A percentile compares a stretch with the other conserved stretches of the same genome.
Conservation (phyloP, 495 filamentous ascomycete species). For the Xylaria telfairii region DNA sequence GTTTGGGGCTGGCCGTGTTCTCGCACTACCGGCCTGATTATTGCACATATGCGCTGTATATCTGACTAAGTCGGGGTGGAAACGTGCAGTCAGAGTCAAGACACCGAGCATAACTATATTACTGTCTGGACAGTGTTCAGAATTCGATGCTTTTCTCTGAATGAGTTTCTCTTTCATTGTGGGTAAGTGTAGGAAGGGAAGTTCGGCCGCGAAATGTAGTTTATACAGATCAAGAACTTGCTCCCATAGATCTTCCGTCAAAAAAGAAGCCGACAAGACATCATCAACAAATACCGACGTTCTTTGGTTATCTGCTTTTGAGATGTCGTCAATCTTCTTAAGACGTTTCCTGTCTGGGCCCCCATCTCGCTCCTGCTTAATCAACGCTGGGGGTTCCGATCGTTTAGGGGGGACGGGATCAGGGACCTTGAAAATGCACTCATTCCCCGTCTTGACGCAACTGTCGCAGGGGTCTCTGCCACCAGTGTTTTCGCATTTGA, state of each 20-base stretch:
- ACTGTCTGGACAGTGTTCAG: conserved; percentile 53
- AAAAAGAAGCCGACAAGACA: conserved; percentile 57
- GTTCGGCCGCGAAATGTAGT: conserved; percentile 78
- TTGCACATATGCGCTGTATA: conserved; percentile 58
- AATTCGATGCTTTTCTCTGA: conserved; percentile 45
- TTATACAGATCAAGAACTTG: conserved; percentile 81
- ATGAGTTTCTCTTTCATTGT: conserved; percentile 68
- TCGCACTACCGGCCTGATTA: conserved; percentile 39
- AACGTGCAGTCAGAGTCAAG: conserved; percentile 78
- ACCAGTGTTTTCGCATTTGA: conserved; percentile 82
- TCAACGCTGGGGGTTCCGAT: conserved; percentile 53
- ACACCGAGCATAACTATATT: conserved; percentile 79
- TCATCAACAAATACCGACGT: conserved; percentile 49
- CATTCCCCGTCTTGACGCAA: conserved; percentile 75
- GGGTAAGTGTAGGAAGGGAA: conserved; percentile 82
- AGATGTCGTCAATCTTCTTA: conserved; percentile 59
- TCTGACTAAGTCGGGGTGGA: conserved; percentile 71
- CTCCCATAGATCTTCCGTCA: conserved; percentile 74
- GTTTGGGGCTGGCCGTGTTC: conserved; percentile 40
- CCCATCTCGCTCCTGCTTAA: conserved; percentile 64
- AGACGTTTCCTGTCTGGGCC: conserved; percentile 66
- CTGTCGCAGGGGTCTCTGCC: conserved; percentile 69
- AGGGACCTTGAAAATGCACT: conserved; percentile 76
- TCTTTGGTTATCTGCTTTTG: conserved; percentile 46
- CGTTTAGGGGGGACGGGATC: conserved; percentile 64